Conservation (phyloP, 805 yeast genomes). For the Kodamaea leandrae region DNA sequence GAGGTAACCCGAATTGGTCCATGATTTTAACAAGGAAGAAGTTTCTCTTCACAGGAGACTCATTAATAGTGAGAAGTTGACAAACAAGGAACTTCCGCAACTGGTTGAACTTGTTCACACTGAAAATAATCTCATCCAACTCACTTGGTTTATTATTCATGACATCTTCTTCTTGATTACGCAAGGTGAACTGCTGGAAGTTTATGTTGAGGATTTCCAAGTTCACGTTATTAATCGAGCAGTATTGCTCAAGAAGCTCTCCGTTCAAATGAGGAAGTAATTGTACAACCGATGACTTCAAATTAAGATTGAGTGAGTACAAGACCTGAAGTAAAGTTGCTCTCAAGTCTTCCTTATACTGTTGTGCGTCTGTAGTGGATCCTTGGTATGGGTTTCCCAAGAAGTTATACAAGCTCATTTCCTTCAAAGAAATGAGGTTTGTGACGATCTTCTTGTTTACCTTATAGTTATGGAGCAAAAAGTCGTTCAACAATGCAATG, state of each 20-base stretch:
- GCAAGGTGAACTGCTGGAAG: constrained; percentile 1
- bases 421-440: constrained; percentile 32
- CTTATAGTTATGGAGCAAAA: constrained; percentile 32
- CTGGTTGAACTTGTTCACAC: constrained; percentile 31
- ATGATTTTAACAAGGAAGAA: constrained; percentile 31
- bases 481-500: constrained; percentile 25
- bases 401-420: constrained; percentile 25
- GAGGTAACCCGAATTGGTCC: constrained; percentile 16
- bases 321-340: constrained; percentile 25
- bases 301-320: constrained; percentile 26
- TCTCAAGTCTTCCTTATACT: constrained; percentile 12
- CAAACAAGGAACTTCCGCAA: constrained; percentile 37
- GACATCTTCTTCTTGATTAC: constrained; percentile 12
- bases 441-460: constrained; percentile 36
- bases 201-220: constrained; percentile 17
- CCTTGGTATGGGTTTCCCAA: constrained; percentile 6
- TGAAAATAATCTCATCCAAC: constrained; percentile 11
- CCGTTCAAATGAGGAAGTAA: constrained; percentile 37
- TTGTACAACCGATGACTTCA: constrained; percentile 26
- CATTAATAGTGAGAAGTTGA: constrained; percentile 37
- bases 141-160: constrained; percentile 1
- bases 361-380: background rate
- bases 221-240: constrained; percentile 35
- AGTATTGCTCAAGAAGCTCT: constrained; percentile 37
- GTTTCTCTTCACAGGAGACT: constrained; percentile 22